phyloP scores from a whole-genome alignment of 768 basidiomycete species.

The Amylocystis lapponica region DNA sequence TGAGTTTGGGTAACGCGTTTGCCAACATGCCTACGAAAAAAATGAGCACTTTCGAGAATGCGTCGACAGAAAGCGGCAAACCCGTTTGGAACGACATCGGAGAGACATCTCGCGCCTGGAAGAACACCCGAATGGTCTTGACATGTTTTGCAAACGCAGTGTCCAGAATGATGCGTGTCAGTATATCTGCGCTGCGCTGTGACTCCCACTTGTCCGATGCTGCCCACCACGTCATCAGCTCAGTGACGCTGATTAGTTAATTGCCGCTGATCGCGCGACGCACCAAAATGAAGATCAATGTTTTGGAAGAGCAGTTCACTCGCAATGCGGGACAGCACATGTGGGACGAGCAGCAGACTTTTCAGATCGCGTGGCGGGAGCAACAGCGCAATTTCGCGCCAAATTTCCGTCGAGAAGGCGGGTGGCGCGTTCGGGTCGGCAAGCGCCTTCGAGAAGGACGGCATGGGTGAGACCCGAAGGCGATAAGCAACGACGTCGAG shows the following conservation, averaged over 20 bases:
- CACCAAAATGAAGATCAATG: conserved; percentile 58
- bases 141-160: conserved; percentile 52
- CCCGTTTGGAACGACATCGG: conserved; percentile 62
- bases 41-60: not conserved
- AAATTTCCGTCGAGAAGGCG: conserved; percentile 62
- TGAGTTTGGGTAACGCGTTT: conserved; percentile 60
- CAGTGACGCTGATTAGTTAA: not conserved
- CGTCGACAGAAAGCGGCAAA: conserved; percentile 19
- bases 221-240: conserved; percentile 28
- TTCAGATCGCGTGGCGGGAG: conserved; percentile 63
- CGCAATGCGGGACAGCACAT: conserved; percentile 62
- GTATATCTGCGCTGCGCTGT: conserved; percentile 64
- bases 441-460: conserved; percentile 19
- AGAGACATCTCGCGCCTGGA: conserved; percentile 42
- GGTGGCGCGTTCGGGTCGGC: conserved; percentile 39
- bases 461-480: too few relatives aligned
- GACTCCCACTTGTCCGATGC: conserved; percentile 45
- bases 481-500: conserved; percentile 1
- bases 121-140: conserved; percentile 53
- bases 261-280: conserved; percentile 14
- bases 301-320: conserved; percentile 61
- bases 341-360: conserved; percentile 57
- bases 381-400: conserved; percentile 61
- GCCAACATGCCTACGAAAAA: conserved; percentile 51
- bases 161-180: conserved; percentile 61